Percentiles rank a stretch among this genome's conserved stretches.
phyloP scores from a whole-genome alignment of 305 asterid species.

The Fraxinus paxiana region DNA sequence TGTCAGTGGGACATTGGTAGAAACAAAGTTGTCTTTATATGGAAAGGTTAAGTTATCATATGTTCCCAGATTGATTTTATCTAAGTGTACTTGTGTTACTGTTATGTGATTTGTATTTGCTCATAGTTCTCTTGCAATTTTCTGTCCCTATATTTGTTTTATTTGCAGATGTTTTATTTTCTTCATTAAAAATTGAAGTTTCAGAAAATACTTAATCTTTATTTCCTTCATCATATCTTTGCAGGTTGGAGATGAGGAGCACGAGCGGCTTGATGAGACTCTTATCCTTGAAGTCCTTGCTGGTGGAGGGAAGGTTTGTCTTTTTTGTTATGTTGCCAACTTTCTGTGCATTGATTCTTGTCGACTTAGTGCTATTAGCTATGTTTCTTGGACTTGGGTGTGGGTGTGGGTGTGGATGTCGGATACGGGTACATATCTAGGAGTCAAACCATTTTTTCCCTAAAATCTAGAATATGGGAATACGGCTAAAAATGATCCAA shows the following conservation, averaged over 20 bases:
- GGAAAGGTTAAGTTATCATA: constrained; percentile 62
- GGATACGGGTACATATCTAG: not conserved
- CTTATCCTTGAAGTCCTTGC: constrained; percentile 81
- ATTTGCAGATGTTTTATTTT: constrained; percentile 10
- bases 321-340: constrained; percentile 21
- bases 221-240: constrained; percentile 21
- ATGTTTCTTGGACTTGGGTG: not conserved
- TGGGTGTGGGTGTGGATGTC: not conserved
- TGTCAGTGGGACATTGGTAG: constrained; percentile 74
- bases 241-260: constrained; percentile 62
- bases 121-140: constrained; percentile 11
- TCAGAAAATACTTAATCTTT: constrained; percentile 3
- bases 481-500: not conserved
- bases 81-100: constrained; percentile 15
- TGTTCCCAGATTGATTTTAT: constrained; percentile 13
- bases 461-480: not conserved
- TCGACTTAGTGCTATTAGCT: not conserved
- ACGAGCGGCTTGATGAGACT: constrained; percentile 53
- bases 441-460: not conserved
- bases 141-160: constrained; percentile 5
- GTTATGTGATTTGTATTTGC: constrained; percentile 15
- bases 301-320: constrained; percentile 91
- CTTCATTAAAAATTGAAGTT: constrained; percentile 9
- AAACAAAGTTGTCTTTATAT: constrained; percentile 70
- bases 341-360: constrained; percentile 2